phyloP scores from a whole-genome alignment of 805 yeast genomes.

The Yarrowia sp. region DNA sequence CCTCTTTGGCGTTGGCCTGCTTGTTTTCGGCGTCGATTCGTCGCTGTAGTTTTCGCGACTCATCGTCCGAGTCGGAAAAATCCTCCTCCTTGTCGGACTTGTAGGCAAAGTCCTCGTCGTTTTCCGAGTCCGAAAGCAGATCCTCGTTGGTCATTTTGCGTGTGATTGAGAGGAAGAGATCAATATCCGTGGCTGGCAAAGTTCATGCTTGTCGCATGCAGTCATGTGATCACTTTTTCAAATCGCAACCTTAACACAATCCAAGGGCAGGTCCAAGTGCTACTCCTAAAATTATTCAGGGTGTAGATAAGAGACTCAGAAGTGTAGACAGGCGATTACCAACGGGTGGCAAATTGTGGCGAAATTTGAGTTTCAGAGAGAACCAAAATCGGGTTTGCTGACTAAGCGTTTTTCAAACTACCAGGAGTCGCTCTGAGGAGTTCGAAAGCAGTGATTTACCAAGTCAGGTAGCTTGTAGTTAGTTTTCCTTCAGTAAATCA shows the following conservation, averaged over 20 bases:
- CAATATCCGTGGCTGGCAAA: neutral
- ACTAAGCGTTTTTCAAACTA: too few species aligned
- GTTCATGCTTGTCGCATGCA: neutral
- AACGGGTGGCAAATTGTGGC: too few species aligned
- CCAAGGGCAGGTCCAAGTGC: neutral
- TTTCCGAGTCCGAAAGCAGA: constrained; percentile 25
- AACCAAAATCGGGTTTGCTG: too few species aligned
- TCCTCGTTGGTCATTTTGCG: constrained; percentile 8
- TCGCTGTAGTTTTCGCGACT: constrained; percentile 18
- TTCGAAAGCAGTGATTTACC: too few species aligned
- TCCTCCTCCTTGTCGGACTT: constrained; percentile 26
- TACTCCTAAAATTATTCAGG: too few species aligned
- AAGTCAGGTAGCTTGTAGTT: too few species aligned
- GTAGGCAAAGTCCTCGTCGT: constrained; percentile 25
- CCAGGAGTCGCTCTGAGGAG: too few species aligned
- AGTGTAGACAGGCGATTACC: too few species aligned
- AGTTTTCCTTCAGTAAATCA: too few species aligned
- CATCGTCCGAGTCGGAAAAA: constrained; percentile 25
- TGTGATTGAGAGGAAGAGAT: neutral
- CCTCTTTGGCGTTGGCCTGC: neutral
- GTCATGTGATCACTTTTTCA: constrained; percentile 14
- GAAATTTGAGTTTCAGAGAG: too few species aligned
- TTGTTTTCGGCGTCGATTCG: constrained; percentile 5
- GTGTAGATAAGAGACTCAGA: too few species aligned
- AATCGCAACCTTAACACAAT: neutral